Evolutionary conservation across 495 filamentous ascomycete genomes (phyloP).

Genomic region (Platismatia glauca): DNA sequence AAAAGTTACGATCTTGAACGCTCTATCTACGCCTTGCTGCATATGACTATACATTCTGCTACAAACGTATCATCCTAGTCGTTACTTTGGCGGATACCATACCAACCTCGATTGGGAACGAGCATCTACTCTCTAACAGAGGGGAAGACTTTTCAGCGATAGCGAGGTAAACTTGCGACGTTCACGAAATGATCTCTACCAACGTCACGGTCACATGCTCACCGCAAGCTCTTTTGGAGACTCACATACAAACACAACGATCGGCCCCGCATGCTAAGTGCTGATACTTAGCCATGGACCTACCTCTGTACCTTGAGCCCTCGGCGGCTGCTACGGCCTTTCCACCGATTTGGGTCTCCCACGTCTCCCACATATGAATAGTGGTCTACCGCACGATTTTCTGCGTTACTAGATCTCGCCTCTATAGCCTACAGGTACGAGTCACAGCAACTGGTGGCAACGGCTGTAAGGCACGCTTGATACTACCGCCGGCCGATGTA

Average conservation of each 20-base stretch:
- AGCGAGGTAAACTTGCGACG: too few relatives aligned
- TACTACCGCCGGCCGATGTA: not conserved
- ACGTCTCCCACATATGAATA: not conserved
- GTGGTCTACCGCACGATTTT: not conserved
- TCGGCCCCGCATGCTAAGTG: not conserved
- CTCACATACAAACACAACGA: not conserved
- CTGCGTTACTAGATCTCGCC: not conserved
- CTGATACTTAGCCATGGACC: not conserved
- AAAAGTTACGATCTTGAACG: not conserved
- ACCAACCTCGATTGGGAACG: not conserved
- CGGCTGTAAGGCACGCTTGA: not conserved
- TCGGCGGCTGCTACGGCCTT: not conserved
- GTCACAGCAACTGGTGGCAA: not conserved
- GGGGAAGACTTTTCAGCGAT: too few relatives aligned
- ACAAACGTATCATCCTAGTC: not conserved
- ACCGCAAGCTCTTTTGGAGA: not conserved
- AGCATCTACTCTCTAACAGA: too few relatives aligned
- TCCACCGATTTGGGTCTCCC: not conserved
- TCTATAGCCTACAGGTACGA: too few relatives aligned
- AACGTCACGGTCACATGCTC: not conserved
- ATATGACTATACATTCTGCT: not conserved
- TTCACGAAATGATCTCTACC: not conserved
- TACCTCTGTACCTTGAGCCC: not conserved
- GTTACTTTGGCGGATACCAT: not conserved
- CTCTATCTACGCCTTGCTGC: not conserved